phyloP scores from a whole-genome alignment of 2,329 filamentous ascomycete genomes.

The Fusarium redolens region DNA sequence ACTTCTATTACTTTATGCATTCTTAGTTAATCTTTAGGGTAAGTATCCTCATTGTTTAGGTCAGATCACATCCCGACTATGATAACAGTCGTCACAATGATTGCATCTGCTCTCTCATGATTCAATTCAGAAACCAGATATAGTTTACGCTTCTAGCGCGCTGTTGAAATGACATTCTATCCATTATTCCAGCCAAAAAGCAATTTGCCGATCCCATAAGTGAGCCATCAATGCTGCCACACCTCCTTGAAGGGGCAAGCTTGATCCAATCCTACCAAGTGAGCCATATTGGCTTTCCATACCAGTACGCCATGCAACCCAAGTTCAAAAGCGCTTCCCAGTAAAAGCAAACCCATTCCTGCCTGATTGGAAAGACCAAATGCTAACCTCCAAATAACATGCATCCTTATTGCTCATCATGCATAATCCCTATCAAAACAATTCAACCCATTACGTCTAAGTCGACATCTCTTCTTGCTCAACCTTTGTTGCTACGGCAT shows the following conservation, averaged over 20 bases:
- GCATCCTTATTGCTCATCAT: slow-evolving; percentile 37
- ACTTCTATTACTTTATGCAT: background rate
- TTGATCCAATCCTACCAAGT: slow-evolving; percentile 8
- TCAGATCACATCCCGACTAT: too few relatives aligned
- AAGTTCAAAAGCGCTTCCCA: slow-evolving; percentile 31
- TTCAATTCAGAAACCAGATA: background rate
- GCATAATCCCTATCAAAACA: slow-evolving; percentile 19
- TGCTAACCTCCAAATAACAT: slow-evolving; percentile 29
- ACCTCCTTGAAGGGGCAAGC: slow-evolving; percentile 6
- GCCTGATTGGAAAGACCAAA: slow-evolving; percentile 14
- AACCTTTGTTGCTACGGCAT: slow-evolving; percentile 69
- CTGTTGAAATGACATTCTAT: slow-evolving; percentile 23
- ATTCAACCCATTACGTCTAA: slow-evolving; percentile 17
- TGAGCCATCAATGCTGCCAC: slow-evolving; percentile 11
- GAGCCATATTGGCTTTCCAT: slow-evolving; percentile 22
- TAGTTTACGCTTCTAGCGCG: background rate
- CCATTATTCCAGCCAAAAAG: slow-evolving; percentile 16
- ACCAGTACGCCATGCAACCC: slow-evolving; percentile 37
- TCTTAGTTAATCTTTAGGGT: background rate
- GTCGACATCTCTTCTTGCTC: slow-evolving; percentile 54
- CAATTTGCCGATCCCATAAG: slow-evolving; percentile 6
- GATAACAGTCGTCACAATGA: too few relatives aligned
- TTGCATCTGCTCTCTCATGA: background rate
- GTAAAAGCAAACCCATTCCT: slow-evolving; percentile 17
- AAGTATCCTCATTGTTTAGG: background rate